Evolutionary conservation across 441 rosid species (phyloP), one percentile per base, ranked within the genome.

Genomic region (Aquilaria agallochum): DNA sequence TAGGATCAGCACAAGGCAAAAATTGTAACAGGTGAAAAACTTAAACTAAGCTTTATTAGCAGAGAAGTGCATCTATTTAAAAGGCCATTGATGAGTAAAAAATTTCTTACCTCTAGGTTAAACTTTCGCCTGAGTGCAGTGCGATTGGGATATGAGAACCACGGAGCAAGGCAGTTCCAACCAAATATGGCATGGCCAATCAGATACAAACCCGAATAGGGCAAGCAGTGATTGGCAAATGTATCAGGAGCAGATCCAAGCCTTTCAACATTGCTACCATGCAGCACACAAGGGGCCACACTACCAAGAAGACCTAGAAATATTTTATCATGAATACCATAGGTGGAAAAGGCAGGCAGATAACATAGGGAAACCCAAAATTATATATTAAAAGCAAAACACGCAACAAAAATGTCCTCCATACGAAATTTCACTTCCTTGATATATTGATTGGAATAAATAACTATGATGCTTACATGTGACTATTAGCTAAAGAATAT

Each of bases 191-290:
- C 65, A 5, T 73, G 78, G 34, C 97, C 96, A 7, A 94, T 71
- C 75, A 91, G 70, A 79, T 76, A 94, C 15, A 94, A 74, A 64
- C 88, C 92, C 11, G 81, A 67, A 72, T 94, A 94, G 3, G 92
- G 72, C 78, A 88, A 73, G 73, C 98, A 92, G 66, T 89, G 99
- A 64, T 73, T 83, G 9, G 88, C 71, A 80, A 95, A 95, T 45
- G 95, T 83, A 65, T 96, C 96, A 0, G 90, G 77, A 65, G 70
- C 62, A 63, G 96, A 83, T n/a, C 87, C 93, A 67, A 95, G 89
- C 71, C 99, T 88, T 83, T 92, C 99, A 40, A 72, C 95, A 74
- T 92, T 95, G 70, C 82, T 88, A 76, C 99, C 99, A 75, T 91
- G 85, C 9, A 95, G 72, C 72, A 89, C 90, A 58, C 98, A 92